These are phyloP conservation scores for Fusarium temperatum DNA, from an alignment of 2,329 filamentous ascomycete species.

Conservation along the genomic window DNA sequence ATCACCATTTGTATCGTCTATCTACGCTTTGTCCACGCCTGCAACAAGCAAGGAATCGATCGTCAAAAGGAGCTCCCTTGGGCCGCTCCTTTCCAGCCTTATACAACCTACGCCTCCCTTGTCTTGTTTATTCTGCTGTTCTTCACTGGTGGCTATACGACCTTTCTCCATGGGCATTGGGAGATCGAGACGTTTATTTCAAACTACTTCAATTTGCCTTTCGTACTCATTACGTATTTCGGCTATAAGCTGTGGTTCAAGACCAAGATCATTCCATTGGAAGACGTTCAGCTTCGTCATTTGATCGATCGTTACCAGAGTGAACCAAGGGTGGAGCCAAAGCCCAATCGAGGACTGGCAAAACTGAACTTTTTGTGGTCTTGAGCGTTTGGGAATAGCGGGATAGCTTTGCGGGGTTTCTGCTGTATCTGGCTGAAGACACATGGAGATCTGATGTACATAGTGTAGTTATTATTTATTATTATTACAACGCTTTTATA, in stretches of 20 bases:
- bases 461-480: neutral
- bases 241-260: conserved; percentile 1
- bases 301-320: neutral
- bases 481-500: no score
- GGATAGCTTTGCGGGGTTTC: neutral
- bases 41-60: neutral
- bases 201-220: conserved; percentile 1
- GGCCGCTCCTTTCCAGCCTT: neutral
- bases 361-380: neutral
- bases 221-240: neutral
- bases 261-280: neutral
- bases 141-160: neutral
- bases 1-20: neutral
- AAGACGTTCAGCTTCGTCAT: neutral
- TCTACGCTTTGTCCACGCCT: neutral
- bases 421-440: neutral
- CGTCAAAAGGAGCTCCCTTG: conserved; percentile 6
- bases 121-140: neutral
- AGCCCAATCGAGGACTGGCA: neutral
- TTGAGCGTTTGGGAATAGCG: neutral
- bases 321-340: neutral
- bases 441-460: fast-evolving
- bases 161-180: neutral
- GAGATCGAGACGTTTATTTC: neutral
- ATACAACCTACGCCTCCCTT: neutral